phyloP scores from a whole-genome alignment of 129 eudicot species.

The Chrysanthemum lavandulifolium region DNA sequence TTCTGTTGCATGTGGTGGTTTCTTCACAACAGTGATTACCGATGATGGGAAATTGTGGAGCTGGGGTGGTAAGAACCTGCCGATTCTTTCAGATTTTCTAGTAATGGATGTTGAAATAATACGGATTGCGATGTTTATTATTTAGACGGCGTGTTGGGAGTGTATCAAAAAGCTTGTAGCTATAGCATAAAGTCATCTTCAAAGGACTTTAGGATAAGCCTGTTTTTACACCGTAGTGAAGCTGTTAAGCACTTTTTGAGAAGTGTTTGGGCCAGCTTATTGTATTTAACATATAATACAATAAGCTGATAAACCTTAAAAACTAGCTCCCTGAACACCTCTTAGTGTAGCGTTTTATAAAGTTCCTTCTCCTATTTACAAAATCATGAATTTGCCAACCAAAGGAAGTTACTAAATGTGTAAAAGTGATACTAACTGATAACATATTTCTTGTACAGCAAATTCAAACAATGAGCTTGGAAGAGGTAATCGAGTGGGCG shows the following conservation, averaged over 20 bases:
- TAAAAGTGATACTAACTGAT: not conserved
- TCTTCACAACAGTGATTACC: constrained; percentile 83
- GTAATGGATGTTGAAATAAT: not conserved
- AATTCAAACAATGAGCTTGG: constrained; percentile 96
- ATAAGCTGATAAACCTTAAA: no score
- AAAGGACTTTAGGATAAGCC: no score
- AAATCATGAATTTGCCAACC: not conserved
- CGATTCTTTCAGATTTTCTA: not conserved
- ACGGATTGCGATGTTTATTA: not conserved
- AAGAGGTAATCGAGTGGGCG: constrained; percentile 82
- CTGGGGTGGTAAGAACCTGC: constrained; percentile 76
- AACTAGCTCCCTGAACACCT: no score
- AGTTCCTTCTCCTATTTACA: not conserved
- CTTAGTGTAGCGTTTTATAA: no score
- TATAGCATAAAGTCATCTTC: no score
- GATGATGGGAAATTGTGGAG: constrained; percentile 84
- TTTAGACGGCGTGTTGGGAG: not conserved
- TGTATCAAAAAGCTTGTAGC: no score
- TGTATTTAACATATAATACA: no score
- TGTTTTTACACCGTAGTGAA: no score
- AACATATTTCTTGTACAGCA: constrained; percentile 40
- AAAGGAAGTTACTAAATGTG: not conserved
- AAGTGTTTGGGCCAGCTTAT: no score
- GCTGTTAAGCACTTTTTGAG: no score
- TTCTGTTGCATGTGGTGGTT: constrained; percentile 94